A percentile compares a stretch with the other conserved stretches of the same genome.
Conservation (phyloP, 306 rosid genomes). For the Echinosophora koreensis region DNA sequence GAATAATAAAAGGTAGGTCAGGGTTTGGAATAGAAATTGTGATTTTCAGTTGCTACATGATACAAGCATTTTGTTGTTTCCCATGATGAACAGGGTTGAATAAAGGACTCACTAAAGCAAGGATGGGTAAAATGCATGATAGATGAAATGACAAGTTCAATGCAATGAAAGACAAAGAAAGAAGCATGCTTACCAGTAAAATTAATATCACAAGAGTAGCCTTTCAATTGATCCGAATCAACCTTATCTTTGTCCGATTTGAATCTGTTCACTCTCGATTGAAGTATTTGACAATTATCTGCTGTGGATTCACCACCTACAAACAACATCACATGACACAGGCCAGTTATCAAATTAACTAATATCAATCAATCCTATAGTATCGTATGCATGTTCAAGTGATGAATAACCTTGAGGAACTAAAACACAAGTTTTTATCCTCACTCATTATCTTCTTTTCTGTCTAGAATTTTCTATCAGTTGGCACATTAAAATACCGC, state of each 20-base stretch:
- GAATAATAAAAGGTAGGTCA: not conserved
- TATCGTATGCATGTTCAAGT: not conserved
- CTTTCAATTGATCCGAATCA: conserved; percentile 65
- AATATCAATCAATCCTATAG: not conserved
- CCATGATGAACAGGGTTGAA: not conserved
- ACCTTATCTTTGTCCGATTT: conserved; percentile 78
- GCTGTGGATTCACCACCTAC: conserved; percentile 88
- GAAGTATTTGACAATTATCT: conserved; percentile 94
- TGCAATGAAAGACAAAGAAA: conserved; percentile 13
- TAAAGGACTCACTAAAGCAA: not conserved
- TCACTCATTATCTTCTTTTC: not conserved
- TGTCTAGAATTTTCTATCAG: too few species aligned
- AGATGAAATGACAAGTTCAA: conserved; percentile 5
- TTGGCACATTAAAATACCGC: too few species aligned
- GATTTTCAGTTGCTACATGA: not conserved
- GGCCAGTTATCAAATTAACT: conserved; percentile 34
- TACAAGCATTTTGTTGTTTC: conserved; percentile 2
- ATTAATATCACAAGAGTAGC: conserved; percentile 59
- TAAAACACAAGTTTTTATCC: conserved; percentile 1
- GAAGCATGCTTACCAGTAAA: conserved; percentile 67
- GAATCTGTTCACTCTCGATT: conserved; percentile 87
- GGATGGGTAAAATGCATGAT: conserved; percentile 32
- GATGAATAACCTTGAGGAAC: conserved; percentile 8
- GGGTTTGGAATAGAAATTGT: conserved; percentile 17
- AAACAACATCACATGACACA: conserved; percentile 41